A percentile compares a stretch with the other conserved stretches of the same genome.
Conservation (phyloP, 257 asterid species). For the Pogostemon cablin region DNA sequence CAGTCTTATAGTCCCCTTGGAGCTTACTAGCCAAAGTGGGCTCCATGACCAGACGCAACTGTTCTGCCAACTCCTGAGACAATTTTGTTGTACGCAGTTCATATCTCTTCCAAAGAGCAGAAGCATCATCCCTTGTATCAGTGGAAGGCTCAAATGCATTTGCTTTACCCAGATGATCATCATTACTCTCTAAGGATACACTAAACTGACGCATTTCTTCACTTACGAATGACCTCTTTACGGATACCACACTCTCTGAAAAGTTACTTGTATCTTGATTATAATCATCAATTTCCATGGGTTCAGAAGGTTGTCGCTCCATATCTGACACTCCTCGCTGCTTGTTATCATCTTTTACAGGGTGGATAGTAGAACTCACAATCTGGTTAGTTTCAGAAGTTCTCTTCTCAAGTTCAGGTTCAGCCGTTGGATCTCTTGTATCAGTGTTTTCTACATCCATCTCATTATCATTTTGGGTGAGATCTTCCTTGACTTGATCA, state of each 20-base stretch:
- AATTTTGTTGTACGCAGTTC: slow-evolving; percentile 72
- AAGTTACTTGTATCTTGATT: slow-evolving; percentile 35
- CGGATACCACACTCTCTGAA: slow-evolving; percentile 57
- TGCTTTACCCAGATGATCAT: slow-evolving; percentile 63
- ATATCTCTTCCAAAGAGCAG: slow-evolving; percentile 72
- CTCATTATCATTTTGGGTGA: slow-evolving; percentile 57
- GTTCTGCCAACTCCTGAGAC: slow-evolving; percentile 93
- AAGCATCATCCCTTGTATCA: slow-evolving; percentile 61
- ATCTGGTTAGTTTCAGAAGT: slow-evolving; percentile 51
- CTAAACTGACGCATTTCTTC: slow-evolving; percentile 50
- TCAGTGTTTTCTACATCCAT: slow-evolving; percentile 43
- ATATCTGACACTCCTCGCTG: slow-evolving; percentile 38
- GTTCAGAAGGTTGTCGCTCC: slow-evolving; percentile 50
- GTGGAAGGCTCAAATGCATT: slow-evolving; percentile 43
- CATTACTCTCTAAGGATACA: slow-evolving; percentile 46
- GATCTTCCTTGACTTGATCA: slow-evolving; percentile 69
- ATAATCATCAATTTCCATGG: slow-evolving; percentile 42
- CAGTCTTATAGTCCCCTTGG: slow-evolving; percentile 96
- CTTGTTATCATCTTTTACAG: slow-evolving; percentile 38
- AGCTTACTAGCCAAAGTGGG: slow-evolving; percentile 97
- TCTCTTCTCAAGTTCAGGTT: slow-evolving; percentile 53
- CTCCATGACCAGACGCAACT: slow-evolving; percentile 92
- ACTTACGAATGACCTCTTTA: slow-evolving; percentile 51
- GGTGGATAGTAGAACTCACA: slow-evolving; percentile 41
- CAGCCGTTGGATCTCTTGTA: slow-evolving; percentile 43